Conservation (phyloP, 306 rosid species). For the Myrica gale region DNA sequence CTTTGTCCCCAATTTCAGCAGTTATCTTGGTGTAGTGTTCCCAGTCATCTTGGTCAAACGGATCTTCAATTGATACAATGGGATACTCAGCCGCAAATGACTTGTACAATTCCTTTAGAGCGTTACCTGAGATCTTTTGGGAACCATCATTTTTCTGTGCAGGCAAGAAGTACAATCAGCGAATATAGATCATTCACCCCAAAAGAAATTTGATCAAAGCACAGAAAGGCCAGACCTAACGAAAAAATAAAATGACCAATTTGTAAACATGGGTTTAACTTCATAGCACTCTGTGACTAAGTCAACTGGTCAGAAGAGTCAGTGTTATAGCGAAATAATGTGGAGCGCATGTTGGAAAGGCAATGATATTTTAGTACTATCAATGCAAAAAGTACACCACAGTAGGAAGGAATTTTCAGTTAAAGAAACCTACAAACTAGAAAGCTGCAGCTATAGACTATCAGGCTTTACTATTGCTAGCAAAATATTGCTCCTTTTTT, state of each 20-base stretch:
- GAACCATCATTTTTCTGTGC: constrained; percentile 78
- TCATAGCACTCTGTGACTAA: constrained; percentile 4
- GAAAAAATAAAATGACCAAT: neutral
- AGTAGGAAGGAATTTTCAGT: neutral
- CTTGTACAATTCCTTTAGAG: constrained; percentile 87
- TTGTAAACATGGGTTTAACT: neutral
- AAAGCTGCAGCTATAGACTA: neutral
- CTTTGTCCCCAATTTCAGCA: constrained; percentile 63
- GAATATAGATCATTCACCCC: neutral
- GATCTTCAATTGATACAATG: constrained; percentile 95
- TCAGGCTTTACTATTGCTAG: neutral
- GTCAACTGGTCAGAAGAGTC: neutral
- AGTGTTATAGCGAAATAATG: neutral
- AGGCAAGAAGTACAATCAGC: constrained; percentile 23
- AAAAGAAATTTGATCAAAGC: neutral
- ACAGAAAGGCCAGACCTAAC: neutral
- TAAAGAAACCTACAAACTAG: neutral
- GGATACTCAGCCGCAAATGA: constrained; percentile 86
- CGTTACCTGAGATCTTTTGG: constrained; percentile 74
- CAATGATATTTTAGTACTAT: too few species aligned
- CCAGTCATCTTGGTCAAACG: constrained; percentile 99
- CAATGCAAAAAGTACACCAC: neutral
- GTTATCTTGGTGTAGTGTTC: constrained; percentile 87
- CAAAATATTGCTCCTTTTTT: neutral
- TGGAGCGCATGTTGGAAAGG: neutral